Conservation (phyloP, 2,329 filamentous ascomycete species). For the Ambrosiella beaveri region DNA sequence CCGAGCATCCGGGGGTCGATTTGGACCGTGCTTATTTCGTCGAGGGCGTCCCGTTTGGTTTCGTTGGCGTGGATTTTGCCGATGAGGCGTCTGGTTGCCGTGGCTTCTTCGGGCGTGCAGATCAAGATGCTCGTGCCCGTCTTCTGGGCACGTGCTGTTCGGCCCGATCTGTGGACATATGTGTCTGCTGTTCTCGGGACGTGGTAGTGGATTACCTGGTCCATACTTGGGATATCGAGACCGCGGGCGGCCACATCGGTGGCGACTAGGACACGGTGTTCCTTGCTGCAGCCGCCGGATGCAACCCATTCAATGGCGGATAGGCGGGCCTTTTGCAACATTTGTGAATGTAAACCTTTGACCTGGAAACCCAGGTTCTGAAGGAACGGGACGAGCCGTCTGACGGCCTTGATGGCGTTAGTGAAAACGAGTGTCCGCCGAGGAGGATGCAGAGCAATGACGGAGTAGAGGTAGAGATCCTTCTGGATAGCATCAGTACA, state of each 20-base stretch:
- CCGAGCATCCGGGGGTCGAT: constrained; percentile 65
- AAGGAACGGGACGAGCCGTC: constrained; percentile 68
- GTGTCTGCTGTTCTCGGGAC: constrained; percentile 79
- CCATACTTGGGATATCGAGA: constrained; percentile 79
- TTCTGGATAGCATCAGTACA: constrained; percentile 79
- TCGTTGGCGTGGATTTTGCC: constrained; percentile 65
- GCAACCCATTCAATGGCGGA: constrained; percentile 83
- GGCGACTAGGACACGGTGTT: constrained; percentile 57
- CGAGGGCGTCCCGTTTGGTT: constrained; percentile 32
- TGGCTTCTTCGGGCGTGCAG: constrained; percentile 80
- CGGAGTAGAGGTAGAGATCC: constrained; percentile 83
- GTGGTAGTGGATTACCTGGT: constrained; percentile 89
- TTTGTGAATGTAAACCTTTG: constrained; percentile 72
- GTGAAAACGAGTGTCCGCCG: constrained; percentile 79
- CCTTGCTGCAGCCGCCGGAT: constrained; percentile 35
- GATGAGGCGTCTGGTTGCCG: constrained; percentile 64
- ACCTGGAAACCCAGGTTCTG: constrained; percentile 65
- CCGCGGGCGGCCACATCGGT: constrained; percentile 89
- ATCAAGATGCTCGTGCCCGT: constrained; percentile 72
- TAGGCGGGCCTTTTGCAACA: constrained; percentile 91
- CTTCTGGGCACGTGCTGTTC: constrained; percentile 69
- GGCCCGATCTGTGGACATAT: constrained; percentile 89
- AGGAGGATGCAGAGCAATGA: constrained; percentile 67
- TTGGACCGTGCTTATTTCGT: constrained; percentile 55
- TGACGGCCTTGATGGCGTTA: constrained; percentile 86